Evolutionary conservation across 1,284 basidiomycete genomes (phyloP), one percentile per base, ranked within the genome.

Genomic region (Puccinia coronata): DNA sequence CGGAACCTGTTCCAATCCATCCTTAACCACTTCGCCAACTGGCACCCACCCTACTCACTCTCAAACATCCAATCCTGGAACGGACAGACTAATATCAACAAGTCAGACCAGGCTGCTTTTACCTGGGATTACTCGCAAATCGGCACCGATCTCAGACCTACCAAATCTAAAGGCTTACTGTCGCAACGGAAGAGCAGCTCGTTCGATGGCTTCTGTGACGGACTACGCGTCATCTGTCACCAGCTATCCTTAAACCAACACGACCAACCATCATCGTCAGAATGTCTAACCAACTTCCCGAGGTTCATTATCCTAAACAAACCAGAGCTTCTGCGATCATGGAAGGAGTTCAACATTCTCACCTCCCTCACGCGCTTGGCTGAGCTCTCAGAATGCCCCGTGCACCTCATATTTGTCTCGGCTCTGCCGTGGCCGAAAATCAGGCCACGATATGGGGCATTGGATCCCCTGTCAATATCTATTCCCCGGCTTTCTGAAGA

Each of bases 361-460:
- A 67, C 47, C 12, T 36, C 63, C 12, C 70, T 78, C 5, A 78
- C 61, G 25, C 61, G 63, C n/a, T 49, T 78, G 61, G 31, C 76
- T 53, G 63, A 69, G n/a, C 31, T 78, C 53, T 63, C 61, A 1
- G 61, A 59, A 23, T 69, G 49, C 49, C 31, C 76, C 23, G 47
- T 72, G 6, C 65, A 72, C 51, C 43, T 51, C 25, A 47, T 80
- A 51, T 80, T 72, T 28, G 49, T 80, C 25, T 80, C 77, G 25
- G 65, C 41, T 47, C 47, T 80, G n/a, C 67, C 67, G 43, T 80
- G 77, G 77, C 51, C 51, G 12, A 80, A 80, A 39, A 39, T 80
- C 23, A 39, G 77, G 57, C 77, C 77, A 43, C 34, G 77, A 31
- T 80, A 80, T 80, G 77, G 77, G 31, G 65, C 77, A 43, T 31